Percentiles rank a stretch among this genome's conserved stretches.
phyloP scores from a whole-genome alignment of 108 stramenopile species.

The Cyclostephanos invisitatus region DNA sequence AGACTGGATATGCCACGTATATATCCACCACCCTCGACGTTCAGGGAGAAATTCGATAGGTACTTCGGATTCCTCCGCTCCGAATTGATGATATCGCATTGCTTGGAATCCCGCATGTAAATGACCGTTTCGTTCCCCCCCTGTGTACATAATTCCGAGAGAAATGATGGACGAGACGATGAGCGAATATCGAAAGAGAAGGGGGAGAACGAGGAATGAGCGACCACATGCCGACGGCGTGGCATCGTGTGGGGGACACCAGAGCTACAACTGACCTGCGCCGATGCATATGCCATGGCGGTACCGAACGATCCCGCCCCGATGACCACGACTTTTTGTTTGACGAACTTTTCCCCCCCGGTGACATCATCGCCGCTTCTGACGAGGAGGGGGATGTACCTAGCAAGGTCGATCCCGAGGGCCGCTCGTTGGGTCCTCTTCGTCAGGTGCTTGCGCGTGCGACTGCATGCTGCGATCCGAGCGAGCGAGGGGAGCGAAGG shows the following conservation, averaged over 20 bases:
- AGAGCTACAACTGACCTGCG: constrained; percentile 18
- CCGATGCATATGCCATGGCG: constrained; percentile 78
- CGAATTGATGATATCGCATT: constrained; percentile 49
- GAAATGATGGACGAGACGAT: too few relatives aligned
- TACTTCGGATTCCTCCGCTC: constrained; percentile 73
- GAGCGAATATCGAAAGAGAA: not conserved
- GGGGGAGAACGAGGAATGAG: too few relatives aligned
- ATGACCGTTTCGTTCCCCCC: constrained; percentile 68
- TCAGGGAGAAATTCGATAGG: constrained; percentile 64
- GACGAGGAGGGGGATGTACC: constrained; percentile 21
- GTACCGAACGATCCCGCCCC: constrained; percentile 76
- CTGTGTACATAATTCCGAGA: not conserved
- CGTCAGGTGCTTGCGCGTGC: constrained; percentile 43
- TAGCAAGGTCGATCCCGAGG: constrained; percentile 30
- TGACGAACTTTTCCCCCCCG: not conserved
- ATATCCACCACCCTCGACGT: constrained; percentile 47
- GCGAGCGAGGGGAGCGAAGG: too few relatives aligned
- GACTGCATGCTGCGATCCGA: constrained; percentile 48
- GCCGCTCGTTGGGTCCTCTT: constrained; percentile 35
- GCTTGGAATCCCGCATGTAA: constrained; percentile 59
- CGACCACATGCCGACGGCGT: not conserved
- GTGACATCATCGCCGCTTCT: not conserved
- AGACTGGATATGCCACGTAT: constrained; percentile 52
- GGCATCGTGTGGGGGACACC: not conserved
- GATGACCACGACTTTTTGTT: constrained; percentile 49